Evolutionary conservation across 1,139 yeast species (phyloP), one percentile per base, ranked within the genome.

Genomic region (Martiniozyma asiatica): DNA sequence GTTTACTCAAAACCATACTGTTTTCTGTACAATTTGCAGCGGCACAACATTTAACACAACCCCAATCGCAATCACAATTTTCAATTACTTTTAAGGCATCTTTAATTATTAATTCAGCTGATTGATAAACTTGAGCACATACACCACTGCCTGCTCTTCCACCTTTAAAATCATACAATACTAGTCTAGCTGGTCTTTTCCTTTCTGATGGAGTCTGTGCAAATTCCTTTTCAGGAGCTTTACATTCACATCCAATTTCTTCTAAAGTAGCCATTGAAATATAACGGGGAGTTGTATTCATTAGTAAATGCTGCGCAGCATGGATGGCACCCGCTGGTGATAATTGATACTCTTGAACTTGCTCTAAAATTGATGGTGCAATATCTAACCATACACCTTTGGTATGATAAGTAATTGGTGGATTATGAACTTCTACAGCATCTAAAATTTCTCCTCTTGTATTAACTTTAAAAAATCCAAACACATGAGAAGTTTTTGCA

Each of bases 221-320:
- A 61, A 85, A 81, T 48, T 89, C 98, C 48, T 89, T 89, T 41
- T 82, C 93, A 0, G 98, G 96, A 0, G 97, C 95, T 45, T 89
- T 89, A 53, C 99, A 89, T 51, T 89, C 99, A 0, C 97, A 84
- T 32, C 68, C 68, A 11, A 89, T 65, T 43, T 87, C 97, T 26
- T 78, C 76, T 13, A 34, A 37, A 3, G 69, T 65, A 3, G 73
- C 71, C 15, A 72, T 62, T n/a, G 73, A 73, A 23, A 72, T 64
- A 38, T 71, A 70, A 5, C 67, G 44, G 0, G 95, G 93, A 16
- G 85, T 51, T 39, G 80, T 64, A 29, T 79, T 78, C 68, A 84
- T 76, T 1, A 87, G 58, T 0, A 84, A 84, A 58, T 89, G 99
- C 42, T 85, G 92, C 1, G 95, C 94, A 5, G 94, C 96, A 56